Percentiles rank a stretch among this genome's conserved stretches.
Conservation (phyloP, 305 asterid species). For the Solanum hybrid region DNA sequence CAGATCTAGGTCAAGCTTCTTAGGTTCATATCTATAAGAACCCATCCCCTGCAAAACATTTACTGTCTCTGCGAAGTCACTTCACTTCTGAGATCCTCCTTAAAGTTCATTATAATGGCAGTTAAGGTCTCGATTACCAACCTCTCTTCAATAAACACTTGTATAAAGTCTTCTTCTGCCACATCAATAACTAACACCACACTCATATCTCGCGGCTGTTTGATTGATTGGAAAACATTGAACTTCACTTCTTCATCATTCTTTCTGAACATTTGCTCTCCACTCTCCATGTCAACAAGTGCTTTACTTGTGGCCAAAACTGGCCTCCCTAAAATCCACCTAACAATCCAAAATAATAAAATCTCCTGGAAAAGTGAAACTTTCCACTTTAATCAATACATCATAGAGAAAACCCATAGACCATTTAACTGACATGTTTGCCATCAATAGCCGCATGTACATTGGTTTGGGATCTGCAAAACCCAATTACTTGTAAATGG, state of each 20-base stretch:
- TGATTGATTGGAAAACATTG: background rate
- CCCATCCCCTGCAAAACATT: background rate
- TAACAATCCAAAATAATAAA: background rate
- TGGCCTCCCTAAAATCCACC: background rate
- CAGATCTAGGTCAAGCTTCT: background rate
- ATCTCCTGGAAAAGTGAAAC: background rate
- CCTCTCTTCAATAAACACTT: background rate
- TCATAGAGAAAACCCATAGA: background rate
- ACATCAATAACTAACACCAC: background rate
- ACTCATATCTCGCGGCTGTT: too few relatives aligned
- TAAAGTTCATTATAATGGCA: background rate
- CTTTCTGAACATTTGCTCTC: background rate
- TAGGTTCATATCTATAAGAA: background rate
- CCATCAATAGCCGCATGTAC: background rate
- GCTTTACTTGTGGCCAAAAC: background rate
- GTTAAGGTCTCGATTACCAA: background rate
- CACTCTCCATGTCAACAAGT: background rate
- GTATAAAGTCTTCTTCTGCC: accelerated
- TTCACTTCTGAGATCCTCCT: background rate
- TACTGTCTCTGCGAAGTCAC: background rate
- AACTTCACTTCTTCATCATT: background rate
- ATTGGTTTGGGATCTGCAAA: background rate
- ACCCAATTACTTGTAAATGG: background rate
- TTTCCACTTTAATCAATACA: background rate
- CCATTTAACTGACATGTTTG: background rate